phyloP scores from a whole-genome alignment of 371 early-diverging fungal species.

The Apophysomyces ossiformis region DNA sequence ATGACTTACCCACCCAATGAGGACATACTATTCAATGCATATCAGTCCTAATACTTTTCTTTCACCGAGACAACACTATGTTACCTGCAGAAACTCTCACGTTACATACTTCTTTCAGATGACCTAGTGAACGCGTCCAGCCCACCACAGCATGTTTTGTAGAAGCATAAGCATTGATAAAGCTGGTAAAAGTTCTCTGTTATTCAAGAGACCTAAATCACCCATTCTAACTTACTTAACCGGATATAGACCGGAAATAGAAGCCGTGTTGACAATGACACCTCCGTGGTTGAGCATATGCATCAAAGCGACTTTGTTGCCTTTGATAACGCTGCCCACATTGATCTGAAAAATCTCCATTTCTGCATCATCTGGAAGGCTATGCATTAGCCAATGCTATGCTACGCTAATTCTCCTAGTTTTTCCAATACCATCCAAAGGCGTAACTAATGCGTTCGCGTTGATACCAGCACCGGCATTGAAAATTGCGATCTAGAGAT shows the following conservation, averaged over 20 bases:
- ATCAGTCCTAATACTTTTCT: too few species aligned
- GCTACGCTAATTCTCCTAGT: not conserved
- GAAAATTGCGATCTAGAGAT: constrained; percentile 20
- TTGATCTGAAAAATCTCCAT: constrained; percentile 68
- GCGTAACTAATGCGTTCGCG: constrained; percentile 29
- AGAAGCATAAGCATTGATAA: constrained; percentile 21
- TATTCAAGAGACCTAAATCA: too few species aligned
- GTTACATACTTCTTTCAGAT: constrained; percentile 34
- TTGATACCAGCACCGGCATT: constrained; percentile 38
- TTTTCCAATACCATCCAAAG: constrained; percentile 31
- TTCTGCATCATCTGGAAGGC: constrained; percentile 23
- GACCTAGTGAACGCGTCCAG: constrained; percentile 22
- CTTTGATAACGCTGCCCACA: constrained; percentile 66
- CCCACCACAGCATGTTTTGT: constrained; percentile 34
- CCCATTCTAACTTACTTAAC: constrained; percentile 16
- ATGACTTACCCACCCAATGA: constrained; percentile 23
- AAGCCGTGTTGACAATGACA: constrained; percentile 52
- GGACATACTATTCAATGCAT: constrained; percentile 21
- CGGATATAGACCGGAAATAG: constrained; percentile 32
- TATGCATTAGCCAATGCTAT: not conserved
- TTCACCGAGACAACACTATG: too few species aligned
- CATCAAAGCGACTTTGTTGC: constrained; percentile 45
- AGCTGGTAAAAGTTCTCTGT: too few species aligned
- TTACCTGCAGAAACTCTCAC: constrained; percentile 44
- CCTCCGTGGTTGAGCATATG: constrained; percentile 47